A percentile compares a stretch with the other conserved stretches of the same genome.
Conservation (phyloP, 2,329 filamentous ascomycete genomes). For the Fusarium sp. region DNA sequence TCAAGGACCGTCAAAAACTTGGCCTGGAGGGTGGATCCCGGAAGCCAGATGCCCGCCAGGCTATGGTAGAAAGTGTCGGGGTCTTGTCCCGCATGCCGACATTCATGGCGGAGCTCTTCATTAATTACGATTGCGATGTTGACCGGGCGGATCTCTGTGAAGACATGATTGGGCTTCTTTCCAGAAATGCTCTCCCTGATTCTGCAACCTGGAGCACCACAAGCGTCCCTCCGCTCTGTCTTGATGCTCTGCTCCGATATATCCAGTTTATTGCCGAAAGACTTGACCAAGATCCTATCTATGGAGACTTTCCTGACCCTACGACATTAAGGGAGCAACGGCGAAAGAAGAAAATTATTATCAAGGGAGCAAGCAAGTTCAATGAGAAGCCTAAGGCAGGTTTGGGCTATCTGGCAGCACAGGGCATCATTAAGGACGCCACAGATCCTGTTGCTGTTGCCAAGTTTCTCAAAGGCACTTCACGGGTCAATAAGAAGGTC, state of each 20-base stretch:
- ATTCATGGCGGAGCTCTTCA: slow-evolving; percentile 93
- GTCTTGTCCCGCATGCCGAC: slow-evolving; percentile 91
- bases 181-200: slow-evolving; percentile 94
- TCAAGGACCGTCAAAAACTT: slow-evolving; percentile 91
- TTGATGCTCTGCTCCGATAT: slow-evolving; percentile 90
- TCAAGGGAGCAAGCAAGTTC: slow-evolving; percentile 88
- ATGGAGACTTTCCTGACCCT: slow-evolving; percentile 73
- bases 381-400: slow-evolving; percentile 94
- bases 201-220: slow-evolving; percentile 99
- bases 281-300: slow-evolving; percentile 73
- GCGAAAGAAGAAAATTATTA: slow-evolving; percentile 85
- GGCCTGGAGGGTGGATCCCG: slow-evolving; percentile 91
- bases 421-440: slow-evolving; percentile 83
- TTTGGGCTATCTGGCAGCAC: slow-evolving; percentile 82
- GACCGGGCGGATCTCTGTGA: slow-evolving; percentile 92
- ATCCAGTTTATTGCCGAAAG: slow-evolving; percentile 92
- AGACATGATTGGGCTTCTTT: slow-evolving; percentile 92
- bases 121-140: slow-evolving; percentile 97
- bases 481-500: slow-evolving; percentile 86
- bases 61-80: slow-evolving; percentile 97
- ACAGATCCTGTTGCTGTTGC: slow-evolving; percentile 81
- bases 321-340: slow-evolving; percentile 75
- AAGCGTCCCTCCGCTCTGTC: slow-evolving; percentile 92
- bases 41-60: slow-evolving; percentile 94
- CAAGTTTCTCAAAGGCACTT: slow-evolving; percentile 87